Evolutionary conservation across 1,284 basidiomycete genomes (phyloP).

Genomic region (Calocybe gambosa): DNA sequence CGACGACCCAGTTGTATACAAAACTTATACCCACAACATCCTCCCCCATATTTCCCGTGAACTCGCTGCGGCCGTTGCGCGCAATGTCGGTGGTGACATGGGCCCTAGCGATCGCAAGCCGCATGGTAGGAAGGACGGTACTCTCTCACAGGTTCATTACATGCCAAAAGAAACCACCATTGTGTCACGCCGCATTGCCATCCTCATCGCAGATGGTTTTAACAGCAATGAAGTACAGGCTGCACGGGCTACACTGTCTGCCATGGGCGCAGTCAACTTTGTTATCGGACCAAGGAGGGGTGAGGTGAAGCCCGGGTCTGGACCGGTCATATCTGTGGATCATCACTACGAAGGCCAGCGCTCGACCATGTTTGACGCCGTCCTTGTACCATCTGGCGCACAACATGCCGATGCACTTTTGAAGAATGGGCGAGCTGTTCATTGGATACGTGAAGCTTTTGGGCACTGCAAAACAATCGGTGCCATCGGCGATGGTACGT

Average conservation of each 20-base stretch:
- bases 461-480: slow-evolving; percentile 75
- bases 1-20: slow-evolving; percentile 66
- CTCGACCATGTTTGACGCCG: slow-evolving; percentile 75
- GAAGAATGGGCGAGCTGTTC: slow-evolving; percentile 51
- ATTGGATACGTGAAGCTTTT: slow-evolving; percentile 75
- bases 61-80: slow-evolving; percentile 60
- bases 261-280: slow-evolving; percentile 52
- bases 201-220: slow-evolving; percentile 73
- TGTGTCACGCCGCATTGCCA: slow-evolving; percentile 62
- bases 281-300: slow-evolving; percentile 68
- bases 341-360: slow-evolving; percentile 73
- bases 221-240: slow-evolving; percentile 51
- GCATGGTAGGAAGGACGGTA: slow-evolving; percentile 47
- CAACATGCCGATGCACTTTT: slow-evolving; percentile 48
- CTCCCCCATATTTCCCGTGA: slow-evolving; percentile 67
- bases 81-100: slow-evolving; percentile 47
- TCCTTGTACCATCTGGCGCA: slow-evolving; percentile 65
- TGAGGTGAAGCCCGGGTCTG: slow-evolving; percentile 38
- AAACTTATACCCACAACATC: slow-evolving; percentile 51
- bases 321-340: slow-evolving; percentile 43
- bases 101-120: slow-evolving; percentile 42
- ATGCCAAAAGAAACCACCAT: slow-evolving; percentile 59
- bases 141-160: slow-evolving; percentile 59
- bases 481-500: slow-evolving; percentile 61
- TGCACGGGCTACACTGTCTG: slow-evolving; percentile 48